Evolutionary conservation across 305 asterid species (phyloP).

Genomic region (Fraxinus nigra): DNA sequence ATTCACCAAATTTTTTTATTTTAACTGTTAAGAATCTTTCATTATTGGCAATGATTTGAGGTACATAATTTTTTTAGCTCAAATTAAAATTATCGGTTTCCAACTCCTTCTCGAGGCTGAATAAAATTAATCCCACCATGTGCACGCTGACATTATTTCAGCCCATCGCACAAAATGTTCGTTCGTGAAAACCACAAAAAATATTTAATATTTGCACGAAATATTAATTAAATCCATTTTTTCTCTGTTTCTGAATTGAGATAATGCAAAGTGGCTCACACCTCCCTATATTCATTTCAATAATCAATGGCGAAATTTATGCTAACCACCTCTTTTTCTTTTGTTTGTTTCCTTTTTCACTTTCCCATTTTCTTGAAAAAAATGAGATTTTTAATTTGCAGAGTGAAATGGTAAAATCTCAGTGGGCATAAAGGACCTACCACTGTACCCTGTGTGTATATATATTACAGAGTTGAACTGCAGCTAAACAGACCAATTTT

Average conservation of each 20-base stretch:
- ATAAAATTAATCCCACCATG: slow-evolving; percentile 6
- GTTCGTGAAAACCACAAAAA: background rate
- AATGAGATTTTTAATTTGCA: background rate
- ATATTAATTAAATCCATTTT: background rate
- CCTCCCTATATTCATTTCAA: background rate
- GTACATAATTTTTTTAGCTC: background rate
- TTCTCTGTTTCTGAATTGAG: background rate
- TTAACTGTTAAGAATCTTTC: background rate
- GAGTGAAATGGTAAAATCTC: slow-evolving; percentile 8
- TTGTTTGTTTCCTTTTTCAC: background rate
- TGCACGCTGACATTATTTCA: slow-evolving; percentile 22
- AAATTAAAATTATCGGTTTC: background rate
- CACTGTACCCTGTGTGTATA: background rate
- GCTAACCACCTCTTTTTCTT: slow-evolving; percentile 30
- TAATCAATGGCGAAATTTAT: slow-evolving; percentile 34
- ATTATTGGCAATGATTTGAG: background rate
- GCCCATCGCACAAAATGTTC: background rate
- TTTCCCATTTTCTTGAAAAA: background rate
- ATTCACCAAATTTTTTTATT: background rate
- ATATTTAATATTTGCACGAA: background rate
- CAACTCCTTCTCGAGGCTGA: background rate
- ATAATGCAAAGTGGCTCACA: slow-evolving; percentile 6
- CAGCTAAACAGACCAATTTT: slow-evolving; percentile 21
- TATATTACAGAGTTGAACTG: background rate
- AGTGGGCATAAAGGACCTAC: slow-evolving; percentile 37